A percentile compares a stretch with the other conserved stretches of the same genome.
phyloP scores from a whole-genome alignment of 148 eudicot genomes.

The Chenopodium suecicum region DNA sequence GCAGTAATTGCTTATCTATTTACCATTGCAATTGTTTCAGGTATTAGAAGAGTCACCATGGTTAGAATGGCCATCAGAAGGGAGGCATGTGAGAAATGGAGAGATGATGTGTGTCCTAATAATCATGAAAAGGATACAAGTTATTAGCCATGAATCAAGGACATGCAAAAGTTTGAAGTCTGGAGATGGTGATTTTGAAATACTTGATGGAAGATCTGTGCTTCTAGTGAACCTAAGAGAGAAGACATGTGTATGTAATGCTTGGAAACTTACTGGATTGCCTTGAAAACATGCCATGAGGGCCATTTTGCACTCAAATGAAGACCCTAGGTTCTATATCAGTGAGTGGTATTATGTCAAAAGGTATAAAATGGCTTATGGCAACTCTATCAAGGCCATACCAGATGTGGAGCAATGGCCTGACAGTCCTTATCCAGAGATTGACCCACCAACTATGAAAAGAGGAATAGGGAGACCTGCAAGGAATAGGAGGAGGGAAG shows the following conservation, averaged over 20 bases:
- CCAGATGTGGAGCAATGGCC: not conserved
- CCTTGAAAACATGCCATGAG: not conserved
- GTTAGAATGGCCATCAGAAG: too few species aligned
- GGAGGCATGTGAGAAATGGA: not conserved
- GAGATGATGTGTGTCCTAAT: not conserved
- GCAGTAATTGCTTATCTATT: too few species aligned
- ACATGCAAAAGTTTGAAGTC: not conserved
- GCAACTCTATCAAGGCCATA: not conserved
- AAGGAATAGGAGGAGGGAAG: not conserved
- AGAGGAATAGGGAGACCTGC: not conserved
- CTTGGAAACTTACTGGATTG: not conserved
- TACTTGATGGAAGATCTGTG: not conserved
- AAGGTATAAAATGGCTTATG: constrained; percentile 1
- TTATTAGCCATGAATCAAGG: not conserved
- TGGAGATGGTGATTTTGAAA: not conserved
- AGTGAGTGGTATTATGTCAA: not conserved
- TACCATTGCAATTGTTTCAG: too few species aligned
- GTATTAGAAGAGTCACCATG: too few species aligned
- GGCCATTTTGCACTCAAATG: not conserved
- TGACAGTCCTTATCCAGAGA: too few species aligned
- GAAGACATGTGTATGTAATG: not conserved
- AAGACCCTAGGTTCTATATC: not conserved
- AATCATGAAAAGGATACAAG: not conserved
- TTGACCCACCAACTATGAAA: not conserved
- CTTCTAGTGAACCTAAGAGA: not conserved